Conservation (phyloP, 192 early-diverging fungal genomes). For the Coemansia sp. region DNA sequence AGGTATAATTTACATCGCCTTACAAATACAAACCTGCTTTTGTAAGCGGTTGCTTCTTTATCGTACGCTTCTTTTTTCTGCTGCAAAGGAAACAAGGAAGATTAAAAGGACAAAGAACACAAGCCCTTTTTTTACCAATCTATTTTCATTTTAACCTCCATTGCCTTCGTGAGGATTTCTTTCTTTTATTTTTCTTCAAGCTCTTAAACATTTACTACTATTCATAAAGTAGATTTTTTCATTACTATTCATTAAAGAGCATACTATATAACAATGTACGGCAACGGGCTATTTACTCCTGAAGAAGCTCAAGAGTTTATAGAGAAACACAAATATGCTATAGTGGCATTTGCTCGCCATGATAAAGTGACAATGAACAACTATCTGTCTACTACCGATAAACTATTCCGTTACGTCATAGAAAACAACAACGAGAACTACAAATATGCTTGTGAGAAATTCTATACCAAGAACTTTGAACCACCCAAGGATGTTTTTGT, state of each 20-base stretch:
- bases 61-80: no score
- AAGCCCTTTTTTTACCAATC: no score
- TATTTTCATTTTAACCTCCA: no score
- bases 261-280: constrained; percentile 7
- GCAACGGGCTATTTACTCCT: constrained; percentile 2
- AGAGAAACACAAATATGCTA: constrained; percentile 1
- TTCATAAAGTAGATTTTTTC: neutral
- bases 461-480: no score
- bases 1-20: no score
- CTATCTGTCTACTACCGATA: constrained; percentile 5
- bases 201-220: neutral
- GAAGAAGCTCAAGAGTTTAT: constrained; percentile 4
- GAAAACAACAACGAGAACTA: neutral
- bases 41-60: no score
- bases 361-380: constrained; percentile 1
- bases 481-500: no score
- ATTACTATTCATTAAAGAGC: no score
- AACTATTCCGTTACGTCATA: neutral
- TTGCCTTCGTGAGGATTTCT: no score
- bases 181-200: neutral
- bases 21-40: no score
- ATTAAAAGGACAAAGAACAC: no score
- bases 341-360: constrained; percentile 6
- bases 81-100: no score
- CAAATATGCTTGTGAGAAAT: neutral